These are phyloP conservation scores for Polygonum maritimum DNA, from an alignment of 148 eudicot genomes.

Conservation along the genomic window DNA sequence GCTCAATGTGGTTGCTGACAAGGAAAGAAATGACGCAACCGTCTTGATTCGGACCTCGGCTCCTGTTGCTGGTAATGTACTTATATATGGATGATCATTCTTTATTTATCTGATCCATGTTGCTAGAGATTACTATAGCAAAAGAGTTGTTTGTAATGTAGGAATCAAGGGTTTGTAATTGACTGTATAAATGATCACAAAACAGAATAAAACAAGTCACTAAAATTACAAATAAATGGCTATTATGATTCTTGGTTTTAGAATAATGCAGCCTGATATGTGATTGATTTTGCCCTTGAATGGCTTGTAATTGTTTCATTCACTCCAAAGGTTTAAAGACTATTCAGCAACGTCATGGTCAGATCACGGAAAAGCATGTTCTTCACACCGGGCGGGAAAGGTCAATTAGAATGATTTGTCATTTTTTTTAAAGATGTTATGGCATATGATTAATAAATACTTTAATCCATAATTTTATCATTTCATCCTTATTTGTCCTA, in stretches of 20 bases:
- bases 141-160: neutral
- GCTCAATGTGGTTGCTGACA: conserved; percentile 95
- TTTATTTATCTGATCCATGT: neutral
- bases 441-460: too few species aligned
- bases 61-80: conserved; percentile 61
- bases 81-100: neutral
- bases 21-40: conserved; percentile 81
- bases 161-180: too few species aligned
- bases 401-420: conserved; percentile 21
- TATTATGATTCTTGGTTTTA: neutral
- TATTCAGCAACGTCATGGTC: conserved; percentile 81
- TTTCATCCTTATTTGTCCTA: too few species aligned
- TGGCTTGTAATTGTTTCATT: conserved; percentile 11
- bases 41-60: conserved; percentile 90
- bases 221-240: too few species aligned
- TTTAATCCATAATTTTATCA: too few species aligned
- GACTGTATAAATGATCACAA: too few species aligned
- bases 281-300: neutral
- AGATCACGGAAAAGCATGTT: conserved; percentile 69
- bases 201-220: too few species aligned
- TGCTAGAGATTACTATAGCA: neutral
- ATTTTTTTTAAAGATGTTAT: too few species aligned
- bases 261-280: neutral
- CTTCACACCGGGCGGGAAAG: conserved; percentile 96
- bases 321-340: conserved; percentile 53